Evolutionary conservation across 345 rosid species (phyloP).

Genomic region (Rhizophora apiculata): DNA sequence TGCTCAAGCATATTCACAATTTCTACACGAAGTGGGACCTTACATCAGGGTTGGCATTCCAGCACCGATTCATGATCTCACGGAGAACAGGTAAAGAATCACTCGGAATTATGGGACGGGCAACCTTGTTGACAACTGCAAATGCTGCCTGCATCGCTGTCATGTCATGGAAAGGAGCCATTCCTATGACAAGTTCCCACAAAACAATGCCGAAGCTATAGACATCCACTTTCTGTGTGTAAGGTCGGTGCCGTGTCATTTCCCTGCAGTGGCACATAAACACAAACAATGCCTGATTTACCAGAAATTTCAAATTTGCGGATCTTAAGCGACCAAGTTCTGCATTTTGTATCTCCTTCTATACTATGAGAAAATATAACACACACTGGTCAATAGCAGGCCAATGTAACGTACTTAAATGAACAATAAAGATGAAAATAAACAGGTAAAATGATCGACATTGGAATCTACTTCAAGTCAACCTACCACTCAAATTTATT

Average conservation of each 20-base stretch:
- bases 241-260: conserved; percentile 59
- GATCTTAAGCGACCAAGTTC: no score
- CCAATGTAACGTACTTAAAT: no score
- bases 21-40: conserved; percentile 48
- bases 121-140: conserved; percentile 51
- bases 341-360: no score
- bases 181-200: conserved; percentile 51
- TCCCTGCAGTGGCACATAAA: conserved; percentile 35
- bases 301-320: no score
- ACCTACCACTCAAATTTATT: no score
- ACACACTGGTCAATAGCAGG: no score
- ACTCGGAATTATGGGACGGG: conserved; percentile 47
- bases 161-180: conserved; percentile 55
- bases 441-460: no score
- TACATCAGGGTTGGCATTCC: conserved; percentile 39
- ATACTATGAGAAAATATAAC: no score
- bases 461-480: no score
- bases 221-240: conserved; percentile 54
- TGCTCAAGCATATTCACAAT: conserved; percentile 44
- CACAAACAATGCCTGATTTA: not conserved
- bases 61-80: conserved; percentile 18
- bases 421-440: no score
- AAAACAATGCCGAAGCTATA: conserved; percentile 58
- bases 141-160: conserved; percentile 58
- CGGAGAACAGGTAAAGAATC: conserved; percentile 45